Percentiles rank a stretch among this genome's conserved stretches.
These are phyloP conservation scores for Periconia macrospinosa DNA, from an alignment of 2,329 filamentous ascomycete genomes.

Conservation along the genomic window DNA sequence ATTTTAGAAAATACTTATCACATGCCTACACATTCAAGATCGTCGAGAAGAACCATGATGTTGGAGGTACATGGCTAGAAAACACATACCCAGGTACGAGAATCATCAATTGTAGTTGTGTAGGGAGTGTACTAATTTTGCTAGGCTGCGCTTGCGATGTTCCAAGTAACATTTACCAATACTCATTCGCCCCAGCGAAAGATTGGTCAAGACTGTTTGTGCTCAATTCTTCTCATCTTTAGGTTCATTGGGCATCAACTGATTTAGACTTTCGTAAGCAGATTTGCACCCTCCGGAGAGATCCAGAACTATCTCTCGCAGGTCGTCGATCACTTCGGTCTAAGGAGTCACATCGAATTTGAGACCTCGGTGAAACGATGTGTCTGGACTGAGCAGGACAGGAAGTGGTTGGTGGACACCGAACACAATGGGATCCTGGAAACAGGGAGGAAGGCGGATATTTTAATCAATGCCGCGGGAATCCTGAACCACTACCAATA, in stretches of 20 bases:
- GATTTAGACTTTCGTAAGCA: no score
- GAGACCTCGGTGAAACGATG: slow-evolving; percentile 49
- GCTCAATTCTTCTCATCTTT: no score
- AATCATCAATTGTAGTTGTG: not conserved
- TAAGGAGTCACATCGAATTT: slow-evolving; percentile 54
- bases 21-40: slow-evolving; percentile 21
- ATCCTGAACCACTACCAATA: slow-evolving; percentile 45
- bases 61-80: slow-evolving; percentile 52
- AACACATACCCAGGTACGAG: slow-evolving; percentile 40
- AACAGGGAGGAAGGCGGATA: slow-evolving; percentile 44
- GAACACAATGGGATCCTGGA: slow-evolving; percentile 45
- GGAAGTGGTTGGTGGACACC: slow-evolving; percentile 56
- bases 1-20: no score
- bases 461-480: slow-evolving; percentile 49
- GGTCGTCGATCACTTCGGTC: slow-evolving; percentile 52
- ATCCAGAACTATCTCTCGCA: slow-evolving; percentile 54
- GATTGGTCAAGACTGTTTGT: no score
- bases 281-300: slow-evolving; percentile 50
- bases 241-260: no score
- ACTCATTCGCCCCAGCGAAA: slow-evolving; percentile 49
- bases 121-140: slow-evolving; percentile 7
- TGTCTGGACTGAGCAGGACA: slow-evolving; percentile 54
- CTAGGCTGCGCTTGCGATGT: slow-evolving; percentile 50
- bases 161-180: slow-evolving; percentile 50
- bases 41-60: slow-evolving; percentile 51